Percentiles rank a stretch among this genome's conserved stretches.
Conservation (phyloP, 495 filamentous ascomycete species). For the Penicillium riverlandense region DNA sequence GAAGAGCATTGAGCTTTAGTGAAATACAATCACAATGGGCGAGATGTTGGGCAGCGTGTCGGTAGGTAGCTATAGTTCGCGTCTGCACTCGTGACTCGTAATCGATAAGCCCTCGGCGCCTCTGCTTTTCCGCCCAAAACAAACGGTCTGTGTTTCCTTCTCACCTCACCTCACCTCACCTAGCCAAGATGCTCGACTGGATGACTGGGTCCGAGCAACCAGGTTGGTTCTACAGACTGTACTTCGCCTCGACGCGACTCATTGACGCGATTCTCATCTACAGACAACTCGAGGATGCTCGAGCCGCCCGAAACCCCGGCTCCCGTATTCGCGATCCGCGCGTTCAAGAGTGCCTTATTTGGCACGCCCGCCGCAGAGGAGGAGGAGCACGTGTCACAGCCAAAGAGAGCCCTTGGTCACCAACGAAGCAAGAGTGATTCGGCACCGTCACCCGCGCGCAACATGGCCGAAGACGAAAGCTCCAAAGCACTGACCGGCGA, state of each 20-base stretch:
- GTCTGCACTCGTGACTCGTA: too few species aligned
- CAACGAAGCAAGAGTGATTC: conserved; percentile 16
- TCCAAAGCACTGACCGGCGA: too few species aligned
- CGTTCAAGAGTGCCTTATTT: conserved; percentile 85
- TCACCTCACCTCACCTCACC: background rate
- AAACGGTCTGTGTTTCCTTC: background rate
- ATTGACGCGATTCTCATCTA: background rate
- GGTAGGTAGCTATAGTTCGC: too few species aligned
- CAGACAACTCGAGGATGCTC: conserved; percentile 30
- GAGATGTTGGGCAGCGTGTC: too few species aligned
- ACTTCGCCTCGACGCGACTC: conserved; percentile 6
- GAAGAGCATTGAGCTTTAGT: too few species aligned
- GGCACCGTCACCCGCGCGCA: conserved; percentile 11
- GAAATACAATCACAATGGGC: too few species aligned
- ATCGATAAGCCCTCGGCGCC: conserved; percentile 12
- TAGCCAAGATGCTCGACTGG: conserved; percentile 48
- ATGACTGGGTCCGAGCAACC: conserved; percentile 40
- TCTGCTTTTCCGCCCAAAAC: conserved; percentile 16
- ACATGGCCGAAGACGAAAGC: background rate
- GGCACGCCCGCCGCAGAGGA: conserved; percentile 64
- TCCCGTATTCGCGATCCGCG: conserved; percentile 87
- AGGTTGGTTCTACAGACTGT: conserved; percentile 7
- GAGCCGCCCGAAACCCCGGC: conserved; percentile 89
- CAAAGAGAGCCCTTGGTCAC: conserved; percentile 11
- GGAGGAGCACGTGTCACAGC: conserved; percentile 9